These are phyloP conservation scores for Aspergillus pseudoterreus DNA, from an alignment of 2,329 filamentous ascomycete species.

Conservation along the genomic window DNA sequence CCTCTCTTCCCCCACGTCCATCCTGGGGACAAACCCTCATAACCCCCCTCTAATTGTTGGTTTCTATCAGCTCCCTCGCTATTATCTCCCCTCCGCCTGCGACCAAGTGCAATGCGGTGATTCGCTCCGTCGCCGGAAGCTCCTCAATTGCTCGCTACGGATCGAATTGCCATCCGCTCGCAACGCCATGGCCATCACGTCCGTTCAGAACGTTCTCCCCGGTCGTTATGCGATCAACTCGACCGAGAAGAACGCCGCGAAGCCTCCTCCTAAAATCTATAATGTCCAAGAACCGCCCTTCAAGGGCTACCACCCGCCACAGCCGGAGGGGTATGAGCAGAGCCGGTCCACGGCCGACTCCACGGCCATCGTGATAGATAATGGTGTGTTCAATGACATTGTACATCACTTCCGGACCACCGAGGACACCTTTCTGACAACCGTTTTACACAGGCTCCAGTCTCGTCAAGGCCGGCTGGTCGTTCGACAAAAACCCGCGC, in stretches of 20 bases:
- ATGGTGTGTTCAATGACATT: constrained; percentile 59
- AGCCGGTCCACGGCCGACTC: constrained; percentile 58
- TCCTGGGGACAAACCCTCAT: too few species aligned
- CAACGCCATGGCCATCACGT: constrained; percentile 43
- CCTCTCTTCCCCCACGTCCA: constrained; percentile 1
- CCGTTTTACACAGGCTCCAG: constrained; percentile 66
- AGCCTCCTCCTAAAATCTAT: constrained; percentile 53
- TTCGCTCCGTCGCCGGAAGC: constrained; percentile 9
- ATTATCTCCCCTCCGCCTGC: background rate
- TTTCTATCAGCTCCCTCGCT: background rate
- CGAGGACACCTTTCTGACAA: background rate
- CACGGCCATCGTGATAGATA: constrained; percentile 93
- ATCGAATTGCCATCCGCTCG: constrained; percentile 17
- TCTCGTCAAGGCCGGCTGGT: constrained; percentile 89
- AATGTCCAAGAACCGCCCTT: constrained; percentile 58
- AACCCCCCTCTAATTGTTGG: background rate
- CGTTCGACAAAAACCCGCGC: constrained; percentile 79
- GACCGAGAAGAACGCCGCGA: constrained; percentile 48
- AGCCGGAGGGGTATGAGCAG: constrained; percentile 66
- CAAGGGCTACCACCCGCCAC: constrained; percentile 54
- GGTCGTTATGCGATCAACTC: constrained; percentile 39
- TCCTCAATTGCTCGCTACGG: constrained; percentile 13
- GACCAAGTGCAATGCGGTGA: constrained; percentile 19
- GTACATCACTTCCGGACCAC: background rate
- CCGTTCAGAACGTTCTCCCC: constrained; percentile 33